Conservation (phyloP, 2,329 filamentous ascomycete species). For the Chaetomium sp. region DNA sequence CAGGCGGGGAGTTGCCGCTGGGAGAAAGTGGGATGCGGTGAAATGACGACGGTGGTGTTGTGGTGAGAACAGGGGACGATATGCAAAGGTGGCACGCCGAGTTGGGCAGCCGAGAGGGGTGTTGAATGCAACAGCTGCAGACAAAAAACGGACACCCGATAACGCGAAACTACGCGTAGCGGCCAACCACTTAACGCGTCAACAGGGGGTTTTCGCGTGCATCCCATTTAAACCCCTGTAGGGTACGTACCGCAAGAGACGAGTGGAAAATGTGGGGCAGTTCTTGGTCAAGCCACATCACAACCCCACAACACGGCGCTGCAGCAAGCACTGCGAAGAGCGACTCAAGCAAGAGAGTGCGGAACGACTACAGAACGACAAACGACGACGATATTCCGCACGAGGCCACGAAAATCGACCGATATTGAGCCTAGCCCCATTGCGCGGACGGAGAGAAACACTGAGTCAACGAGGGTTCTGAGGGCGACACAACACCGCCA, state of each 20-base stretch:
- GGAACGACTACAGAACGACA: constrained; percentile 1
- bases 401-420: too few relatives aligned
- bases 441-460: constrained; percentile 1
- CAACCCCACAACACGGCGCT: constrained; percentile 18
- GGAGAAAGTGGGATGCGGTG: not conserved
- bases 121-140: constrained; percentile 7
- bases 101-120: too few relatives aligned
- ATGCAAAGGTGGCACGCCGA: constrained; percentile 1
- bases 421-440: constrained; percentile 8
- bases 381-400: too few relatives aligned
- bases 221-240: constrained; percentile 20
- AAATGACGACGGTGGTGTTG: not conserved
- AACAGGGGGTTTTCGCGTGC: constrained; percentile 12
- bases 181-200: constrained; percentile 21
- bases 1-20: not conserved
- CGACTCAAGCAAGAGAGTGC: not conserved
- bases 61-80: not conserved
- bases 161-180: constrained; percentile 19
- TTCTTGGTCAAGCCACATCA: constrained; percentile 23
- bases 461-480: not conserved
- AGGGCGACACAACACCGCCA: constrained; percentile 17
- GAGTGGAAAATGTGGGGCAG: constrained; percentile 13
- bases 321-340: constrained; percentile 8
- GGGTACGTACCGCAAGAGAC: constrained; percentile 1
- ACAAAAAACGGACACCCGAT: constrained; percentile 15